These are phyloP conservation scores for Fusarium agapanthi DNA, from an alignment of 2,329 filamentous ascomycete species.

Conservation along the genomic window DNA sequence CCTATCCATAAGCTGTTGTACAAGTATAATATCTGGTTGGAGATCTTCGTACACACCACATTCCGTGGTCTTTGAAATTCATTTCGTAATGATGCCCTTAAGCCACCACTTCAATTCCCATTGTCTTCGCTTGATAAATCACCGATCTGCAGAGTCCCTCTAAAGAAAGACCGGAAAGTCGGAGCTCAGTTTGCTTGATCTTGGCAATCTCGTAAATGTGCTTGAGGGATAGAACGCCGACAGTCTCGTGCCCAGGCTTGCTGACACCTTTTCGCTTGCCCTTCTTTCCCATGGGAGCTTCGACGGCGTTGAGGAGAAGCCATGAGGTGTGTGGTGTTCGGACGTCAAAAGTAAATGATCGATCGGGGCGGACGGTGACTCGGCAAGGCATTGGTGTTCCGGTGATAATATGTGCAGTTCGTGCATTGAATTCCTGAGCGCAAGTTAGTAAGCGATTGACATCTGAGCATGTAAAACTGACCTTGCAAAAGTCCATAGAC, in stretches of 20 bases:
- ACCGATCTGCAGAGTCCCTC: constrained; percentile 78
- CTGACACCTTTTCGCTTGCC: constrained; percentile 80
- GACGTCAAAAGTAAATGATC: constrained; percentile 91
- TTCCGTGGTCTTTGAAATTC: constrained; percentile 2
- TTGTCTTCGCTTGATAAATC: constrained; percentile 78
- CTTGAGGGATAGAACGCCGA: constrained; percentile 91
- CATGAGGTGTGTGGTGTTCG: constrained; percentile 95
- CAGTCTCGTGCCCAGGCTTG: constrained; percentile 76
- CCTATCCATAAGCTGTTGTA: constrained; percentile 38
- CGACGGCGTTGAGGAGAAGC: constrained; percentile 84
- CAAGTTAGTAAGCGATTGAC: constrained; percentile 23
- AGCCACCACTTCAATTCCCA: constrained; percentile 76
- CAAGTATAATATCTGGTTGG: constrained; percentile 29
- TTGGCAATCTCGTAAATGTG: constrained; percentile 98
- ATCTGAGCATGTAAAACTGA: constrained; percentile 49
- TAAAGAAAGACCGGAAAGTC: constrained; percentile 75
- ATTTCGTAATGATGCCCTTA: constrained; percentile 47
- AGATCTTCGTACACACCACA: constrained; percentile 28
- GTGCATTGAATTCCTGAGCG: constrained; percentile 90
- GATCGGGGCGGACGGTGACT: constrained; percentile 91
- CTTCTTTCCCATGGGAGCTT: constrained; percentile 73
- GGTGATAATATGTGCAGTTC: constrained; percentile 82
- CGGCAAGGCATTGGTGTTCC: constrained; percentile 91
- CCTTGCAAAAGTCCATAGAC: constrained; percentile 99
- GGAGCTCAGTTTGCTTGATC: constrained; percentile 85